phyloP scores from a whole-genome alignment of 257 asterid genomes.

The Rauvolfia tetraphylla region DNA sequence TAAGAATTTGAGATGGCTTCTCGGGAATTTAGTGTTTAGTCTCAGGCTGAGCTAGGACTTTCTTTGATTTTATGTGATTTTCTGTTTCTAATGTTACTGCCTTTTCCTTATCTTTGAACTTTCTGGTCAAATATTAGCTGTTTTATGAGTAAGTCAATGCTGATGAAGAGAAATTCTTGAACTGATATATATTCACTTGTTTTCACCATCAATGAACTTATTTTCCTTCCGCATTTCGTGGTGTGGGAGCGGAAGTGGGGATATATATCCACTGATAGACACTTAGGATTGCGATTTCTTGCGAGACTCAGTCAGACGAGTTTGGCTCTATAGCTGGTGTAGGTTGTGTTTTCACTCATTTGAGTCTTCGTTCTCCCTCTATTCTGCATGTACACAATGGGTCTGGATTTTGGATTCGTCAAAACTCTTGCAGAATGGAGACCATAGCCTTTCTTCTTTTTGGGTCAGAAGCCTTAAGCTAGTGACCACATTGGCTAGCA shows the following conservation, averaged over 20 bases:
- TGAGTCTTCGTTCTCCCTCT: neutral
- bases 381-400: neutral
- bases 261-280: neutral
- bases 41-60: conserved; percentile 1
- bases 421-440: neutral
- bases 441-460: neutral
- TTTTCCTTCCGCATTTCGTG: neutral
- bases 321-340: neutral
- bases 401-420: neutral
- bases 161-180: neutral
- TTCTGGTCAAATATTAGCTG: neutral
- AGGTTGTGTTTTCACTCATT: too few relatives aligned
- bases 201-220: neutral
- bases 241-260: neutral
- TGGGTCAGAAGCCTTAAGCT: neutral
- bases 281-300: neutral
- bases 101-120: too few relatives aligned
- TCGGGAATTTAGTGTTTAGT: neutral
- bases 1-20: conserved; percentile 4
- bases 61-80: conserved; percentile 7
- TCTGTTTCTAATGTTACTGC: neutral
- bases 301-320: conserved; percentile 1
- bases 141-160: neutral
- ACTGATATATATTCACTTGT: neutral
- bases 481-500: too few relatives aligned